phyloP scores from a whole-genome alignment of 495 filamentous ascomycete genomes.

The Talaromyces proteolyticus region DNA sequence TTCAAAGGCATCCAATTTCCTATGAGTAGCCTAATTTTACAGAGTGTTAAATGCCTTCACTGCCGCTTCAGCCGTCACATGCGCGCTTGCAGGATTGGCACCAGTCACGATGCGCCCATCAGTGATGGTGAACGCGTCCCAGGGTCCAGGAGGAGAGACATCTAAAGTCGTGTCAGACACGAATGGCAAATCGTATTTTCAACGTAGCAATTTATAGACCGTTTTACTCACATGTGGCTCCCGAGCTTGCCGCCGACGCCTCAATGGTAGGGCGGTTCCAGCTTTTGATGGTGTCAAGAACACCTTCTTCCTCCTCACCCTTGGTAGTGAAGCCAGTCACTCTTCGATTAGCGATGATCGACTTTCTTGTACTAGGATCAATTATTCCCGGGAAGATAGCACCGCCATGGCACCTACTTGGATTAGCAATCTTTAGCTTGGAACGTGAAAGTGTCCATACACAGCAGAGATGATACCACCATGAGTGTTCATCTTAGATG shows the following conservation, averaged over 20 bases:
- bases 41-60: conserved; percentile 21
- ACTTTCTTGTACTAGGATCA: conserved; percentile 28
- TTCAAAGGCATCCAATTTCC: no score
- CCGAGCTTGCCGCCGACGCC: conserved; percentile 11
- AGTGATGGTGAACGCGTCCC: conserved; percentile 22
- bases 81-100: conserved; percentile 23
- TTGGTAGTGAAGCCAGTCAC: conserved; percentile 44
- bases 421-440: not conserved
- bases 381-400: conserved; percentile 39
- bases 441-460: no score
- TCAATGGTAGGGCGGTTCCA: conserved; percentile 28
- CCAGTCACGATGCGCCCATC: conserved; percentile 26
- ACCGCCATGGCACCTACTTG: conserved; percentile 29
- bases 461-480: conserved; percentile 32
- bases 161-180: no score
- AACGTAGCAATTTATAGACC: no score
- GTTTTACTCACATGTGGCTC: conserved; percentile 16
- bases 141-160: conserved; percentile 15
- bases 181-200: no score
- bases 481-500: conserved; percentile 24
- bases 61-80: conserved; percentile 17
- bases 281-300: conserved; percentile 21
- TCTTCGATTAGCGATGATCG: conserved; percentile 30
- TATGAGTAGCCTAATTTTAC: no score
- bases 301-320: conserved; percentile 28